A percentile compares a stretch with the other conserved stretches of the same genome.
Evolutionary conservation across 192 early-diverging fungal species (phyloP).

Genomic region (Gorgonomyces haynaldii): DNA sequence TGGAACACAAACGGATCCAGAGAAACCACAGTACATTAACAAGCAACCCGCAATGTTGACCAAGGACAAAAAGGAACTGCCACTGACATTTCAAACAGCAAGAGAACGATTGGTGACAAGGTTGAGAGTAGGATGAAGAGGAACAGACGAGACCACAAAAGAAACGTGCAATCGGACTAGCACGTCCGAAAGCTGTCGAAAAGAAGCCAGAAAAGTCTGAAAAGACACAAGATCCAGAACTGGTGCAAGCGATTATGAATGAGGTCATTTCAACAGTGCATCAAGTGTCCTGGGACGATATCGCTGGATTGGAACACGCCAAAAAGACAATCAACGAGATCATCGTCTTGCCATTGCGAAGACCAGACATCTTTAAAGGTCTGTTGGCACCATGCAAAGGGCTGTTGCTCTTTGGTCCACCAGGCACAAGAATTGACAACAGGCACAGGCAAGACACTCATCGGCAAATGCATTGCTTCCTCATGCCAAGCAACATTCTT

Average conservation of each 20-base stretch:
- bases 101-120: too few relatives aligned
- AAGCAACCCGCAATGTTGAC: too few relatives aligned
- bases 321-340: slow-evolving; percentile 69
- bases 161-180: too few relatives aligned
- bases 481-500: slow-evolving; percentile 86
- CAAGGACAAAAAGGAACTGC: too few relatives aligned
- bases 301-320: slow-evolving; percentile 72
- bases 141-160: too few relatives aligned
- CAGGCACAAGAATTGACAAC: slow-evolving; percentile 48
- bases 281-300: slow-evolving; percentile 52
- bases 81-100: too few relatives aligned
- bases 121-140: too few relatives aligned
- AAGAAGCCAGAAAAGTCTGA: too few relatives aligned
- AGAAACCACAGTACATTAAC: too few relatives aligned
- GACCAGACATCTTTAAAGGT: slow-evolving; percentile 78
- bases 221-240: slow-evolving; percentile 74
- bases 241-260: slow-evolving; percentile 81
- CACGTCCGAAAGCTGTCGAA: too few relatives aligned
- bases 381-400: slow-evolving; percentile 72
- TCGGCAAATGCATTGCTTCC: slow-evolving; percentile 79
- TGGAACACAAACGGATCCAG: too few relatives aligned
- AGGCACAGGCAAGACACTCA: slow-evolving; percentile 62
- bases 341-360: slow-evolving; percentile 69
- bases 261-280: slow-evolving; percentile 62
- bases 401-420: slow-evolving; percentile 79